Percentiles rank a stretch among this genome's conserved stretches.
These are phyloP conservation scores for Trichosporon sp. DNA, from an alignment of 1,284 basidiomycete species.

Conservation along the genomic window DNA sequence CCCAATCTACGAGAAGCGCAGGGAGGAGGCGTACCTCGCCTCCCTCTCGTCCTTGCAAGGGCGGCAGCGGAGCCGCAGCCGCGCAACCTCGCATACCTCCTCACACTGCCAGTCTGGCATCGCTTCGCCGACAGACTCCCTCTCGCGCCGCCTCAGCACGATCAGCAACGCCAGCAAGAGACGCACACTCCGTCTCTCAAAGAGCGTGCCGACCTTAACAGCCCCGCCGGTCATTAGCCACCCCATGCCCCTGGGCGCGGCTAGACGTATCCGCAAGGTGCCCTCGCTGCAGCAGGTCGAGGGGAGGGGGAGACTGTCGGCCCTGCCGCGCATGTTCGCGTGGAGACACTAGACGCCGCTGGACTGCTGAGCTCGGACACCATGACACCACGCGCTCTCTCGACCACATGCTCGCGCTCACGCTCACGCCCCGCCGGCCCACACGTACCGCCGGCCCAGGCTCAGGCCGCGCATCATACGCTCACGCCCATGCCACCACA, in stretches of 20 bases:
- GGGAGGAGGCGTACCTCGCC: neutral
- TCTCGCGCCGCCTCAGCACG: constrained; percentile 6
- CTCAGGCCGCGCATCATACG: neutral
- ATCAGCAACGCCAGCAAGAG: constrained; percentile 1
- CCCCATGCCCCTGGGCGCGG: constrained; percentile 5
- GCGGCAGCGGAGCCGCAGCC: neutral
- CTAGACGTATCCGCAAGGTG: neutral
- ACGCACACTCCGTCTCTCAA: neutral
- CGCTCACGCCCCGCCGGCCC: too few relatives aligned
- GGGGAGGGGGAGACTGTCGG: neutral
- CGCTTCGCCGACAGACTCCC: neutral
- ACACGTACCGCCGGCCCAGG: too few relatives aligned
- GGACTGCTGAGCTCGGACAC: neutral
- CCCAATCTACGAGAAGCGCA: neutral
- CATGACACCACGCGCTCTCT: too few relatives aligned
- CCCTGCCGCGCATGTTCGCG: constrained; percentile 8
- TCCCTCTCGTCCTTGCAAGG: neutral
- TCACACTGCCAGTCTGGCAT: neutral
- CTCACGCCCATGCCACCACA: too few relatives aligned
- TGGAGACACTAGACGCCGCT: neutral
- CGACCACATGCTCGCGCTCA: too few relatives aligned
- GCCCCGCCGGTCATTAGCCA: constrained; percentile 5
- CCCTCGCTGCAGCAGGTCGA: neutral
- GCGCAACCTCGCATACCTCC: neutral
- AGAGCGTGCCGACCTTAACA: neutral